Percentiles rank a stretch among this genome's conserved stretches.
These are phyloP conservation scores for Pichia norvegensis DNA, from an alignment of 1,139 yeast species.

Conservation along the genomic window DNA sequence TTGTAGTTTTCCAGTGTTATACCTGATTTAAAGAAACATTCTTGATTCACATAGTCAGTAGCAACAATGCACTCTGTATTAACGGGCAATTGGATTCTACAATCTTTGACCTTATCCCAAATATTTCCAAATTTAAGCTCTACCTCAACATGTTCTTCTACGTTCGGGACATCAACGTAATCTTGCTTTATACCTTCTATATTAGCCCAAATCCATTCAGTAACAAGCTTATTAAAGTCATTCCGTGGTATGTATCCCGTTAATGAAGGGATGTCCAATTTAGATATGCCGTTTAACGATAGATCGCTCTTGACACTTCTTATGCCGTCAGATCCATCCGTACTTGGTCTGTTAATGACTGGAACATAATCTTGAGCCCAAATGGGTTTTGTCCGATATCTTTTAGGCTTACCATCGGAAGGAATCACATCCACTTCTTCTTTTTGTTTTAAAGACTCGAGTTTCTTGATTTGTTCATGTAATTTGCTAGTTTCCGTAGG, in stretches of 20 bases:
- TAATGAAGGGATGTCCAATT: slow-evolving; percentile 43
- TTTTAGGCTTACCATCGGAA: slow-evolving; percentile 43
- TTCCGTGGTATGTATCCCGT: slow-evolving; percentile 75
- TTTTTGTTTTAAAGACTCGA: slow-evolving; percentile 22
- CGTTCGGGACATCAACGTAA: slow-evolving; percentile 23
- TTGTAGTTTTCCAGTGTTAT: slow-evolving; percentile 62
- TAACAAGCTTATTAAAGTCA: slow-evolving; percentile 71
- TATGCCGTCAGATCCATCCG: slow-evolving; percentile 3
- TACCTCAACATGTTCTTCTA: slow-evolving; percentile 57
- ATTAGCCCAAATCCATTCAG: slow-evolving; percentile 86
- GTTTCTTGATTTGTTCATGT: slow-evolving; percentile 22
- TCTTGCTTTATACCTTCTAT: slow-evolving; percentile 48
- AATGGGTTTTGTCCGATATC: slow-evolving; percentile 61
- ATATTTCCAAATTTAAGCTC: slow-evolving; percentile 80
- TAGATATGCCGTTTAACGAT: slow-evolving; percentile 16
- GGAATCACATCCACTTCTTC: slow-evolving; percentile 13
- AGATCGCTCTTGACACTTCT: slow-evolving; percentile 11
- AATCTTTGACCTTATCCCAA: slow-evolving; percentile 56
- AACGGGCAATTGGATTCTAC: slow-evolving; percentile 62
- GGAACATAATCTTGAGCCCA: slow-evolving; percentile 81
- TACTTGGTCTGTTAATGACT: slow-evolving; percentile 19
- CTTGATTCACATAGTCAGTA: slow-evolving; percentile 43
- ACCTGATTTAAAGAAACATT: slow-evolving; percentile 60
- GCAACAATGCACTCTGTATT: slow-evolving; percentile 67
- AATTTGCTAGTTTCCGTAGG: slow-evolving; percentile 7